Percentiles rank a stretch among this genome's conserved stretches.
Conservation (phyloP, 345 rosid species). For the Acer campestre region DNA sequence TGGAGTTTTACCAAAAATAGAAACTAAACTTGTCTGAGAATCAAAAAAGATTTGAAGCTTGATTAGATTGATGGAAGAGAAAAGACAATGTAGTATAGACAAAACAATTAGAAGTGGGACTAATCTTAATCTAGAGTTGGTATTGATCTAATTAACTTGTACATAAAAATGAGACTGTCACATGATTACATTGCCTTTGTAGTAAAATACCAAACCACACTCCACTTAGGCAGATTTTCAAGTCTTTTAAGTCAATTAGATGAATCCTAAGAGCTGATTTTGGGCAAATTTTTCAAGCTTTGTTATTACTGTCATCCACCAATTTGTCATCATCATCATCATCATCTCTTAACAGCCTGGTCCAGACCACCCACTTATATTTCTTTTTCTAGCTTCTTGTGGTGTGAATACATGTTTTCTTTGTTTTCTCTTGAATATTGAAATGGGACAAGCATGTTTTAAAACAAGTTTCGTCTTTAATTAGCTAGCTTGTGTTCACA, state of each 20-base stretch:
- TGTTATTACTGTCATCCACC: conserved; percentile 14
- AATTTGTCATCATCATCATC: conserved; percentile 10
- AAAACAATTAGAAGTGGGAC: background rate
- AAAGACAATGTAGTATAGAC: background rate
- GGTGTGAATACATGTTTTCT: conserved; percentile 5
- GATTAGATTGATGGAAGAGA: background rate
- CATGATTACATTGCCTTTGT: no score
- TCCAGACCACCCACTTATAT: background rate
- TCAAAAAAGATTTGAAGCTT: background rate
- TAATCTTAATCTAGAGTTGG: background rate
- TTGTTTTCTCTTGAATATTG: background rate
- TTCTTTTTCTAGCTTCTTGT: background rate
- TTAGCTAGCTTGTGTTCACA: background rate
- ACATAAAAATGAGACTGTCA: no score
- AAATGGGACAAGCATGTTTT: conserved; percentile 3
- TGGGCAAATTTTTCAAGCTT: conserved; percentile 4
- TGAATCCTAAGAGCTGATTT: background rate
- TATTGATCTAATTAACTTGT: no score
- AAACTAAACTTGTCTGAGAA: background rate
- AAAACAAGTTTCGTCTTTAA: background rate
- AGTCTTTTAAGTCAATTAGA: background rate
- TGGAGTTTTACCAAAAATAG: background rate
- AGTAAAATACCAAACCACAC: no score
- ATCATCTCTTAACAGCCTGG: conserved; percentile 10
- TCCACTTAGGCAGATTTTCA: background rate